Conservation (phyloP, 352 stramenopile genomes). For the Pythium vanterpoolii region DNA sequence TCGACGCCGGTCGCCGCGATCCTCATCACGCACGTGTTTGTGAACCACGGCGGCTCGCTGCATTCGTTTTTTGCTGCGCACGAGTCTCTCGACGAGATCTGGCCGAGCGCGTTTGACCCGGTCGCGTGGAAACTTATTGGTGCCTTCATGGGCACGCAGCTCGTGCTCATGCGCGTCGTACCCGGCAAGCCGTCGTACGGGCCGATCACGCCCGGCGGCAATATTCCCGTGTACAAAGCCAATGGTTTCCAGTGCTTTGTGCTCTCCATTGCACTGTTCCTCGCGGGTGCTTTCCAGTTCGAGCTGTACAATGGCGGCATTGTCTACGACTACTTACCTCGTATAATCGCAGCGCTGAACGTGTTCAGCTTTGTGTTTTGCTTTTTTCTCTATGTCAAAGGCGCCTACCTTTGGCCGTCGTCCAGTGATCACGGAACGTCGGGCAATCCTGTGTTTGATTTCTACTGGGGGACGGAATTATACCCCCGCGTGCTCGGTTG, state of each 20-base stretch:
- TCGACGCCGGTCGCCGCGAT: constrained; percentile 81
- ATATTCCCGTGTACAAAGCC: constrained; percentile 89
- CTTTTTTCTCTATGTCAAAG: constrained; percentile 91
- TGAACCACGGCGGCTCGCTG: constrained; percentile 45
- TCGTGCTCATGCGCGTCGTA: constrained; percentile 88
- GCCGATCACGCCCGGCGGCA: constrained; percentile 82
- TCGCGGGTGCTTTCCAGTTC: constrained; percentile 44
- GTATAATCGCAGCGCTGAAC: constrained; percentile 92
- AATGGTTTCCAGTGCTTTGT: constrained; percentile 93
- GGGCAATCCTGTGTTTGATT: constrained; percentile 94
- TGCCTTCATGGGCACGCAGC: constrained; percentile 84
- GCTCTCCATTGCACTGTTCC: constrained; percentile 80
- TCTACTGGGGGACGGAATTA: constrained; percentile 97
- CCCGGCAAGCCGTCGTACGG: constrained; percentile 87
- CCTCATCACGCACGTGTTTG: constrained; percentile 81
- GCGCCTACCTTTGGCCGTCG: constrained; percentile 74
- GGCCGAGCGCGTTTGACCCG: constrained; percentile 79
- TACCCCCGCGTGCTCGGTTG: constrained; percentile 92
- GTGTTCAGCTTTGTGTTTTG: constrained; percentile 95
- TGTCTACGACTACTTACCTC: constrained; percentile 87
- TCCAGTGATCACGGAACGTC: constrained; percentile 91
- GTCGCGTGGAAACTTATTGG: constrained; percentile 89
- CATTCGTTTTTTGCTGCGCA: constrained; percentile 30
- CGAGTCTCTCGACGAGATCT: constrained; percentile 70
- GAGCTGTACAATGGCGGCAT: constrained; percentile 61